Evolutionary conservation across 805 yeast genomes (phyloP).

Genomic region (Saccharomycopsis fibuligera): DNA sequence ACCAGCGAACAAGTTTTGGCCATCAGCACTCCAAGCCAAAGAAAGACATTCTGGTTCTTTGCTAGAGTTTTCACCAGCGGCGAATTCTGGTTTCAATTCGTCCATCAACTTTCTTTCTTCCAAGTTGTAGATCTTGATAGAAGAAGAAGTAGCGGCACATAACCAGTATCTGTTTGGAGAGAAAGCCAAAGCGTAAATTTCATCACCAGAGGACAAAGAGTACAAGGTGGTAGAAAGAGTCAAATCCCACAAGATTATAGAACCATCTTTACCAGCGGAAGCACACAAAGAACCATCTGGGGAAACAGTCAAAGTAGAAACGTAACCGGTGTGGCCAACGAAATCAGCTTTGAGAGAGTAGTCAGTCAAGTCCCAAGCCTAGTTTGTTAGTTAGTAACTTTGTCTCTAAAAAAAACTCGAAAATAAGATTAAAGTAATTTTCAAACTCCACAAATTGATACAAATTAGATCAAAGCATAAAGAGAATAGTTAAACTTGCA

Average conservation of each 20-base stretch:
- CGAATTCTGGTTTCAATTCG: slow-evolving; percentile 97
- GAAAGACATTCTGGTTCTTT: slow-evolving; percentile 98
- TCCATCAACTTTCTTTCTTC: slow-evolving; percentile 91
- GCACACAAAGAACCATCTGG: slow-evolving; percentile 99
- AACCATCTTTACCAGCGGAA: slow-evolving; percentile 99
- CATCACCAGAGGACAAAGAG: slow-evolving; percentile 93
- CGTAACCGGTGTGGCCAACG: slow-evolving; percentile 99
- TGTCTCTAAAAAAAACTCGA: too few relatives aligned
- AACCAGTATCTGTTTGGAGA: slow-evolving; percentile 99
- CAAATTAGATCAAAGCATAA: neutral
- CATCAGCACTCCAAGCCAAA: slow-evolving; percentile 99
- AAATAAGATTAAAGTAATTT: slow-evolving; percentile 5
- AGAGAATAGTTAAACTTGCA: slow-evolving; percentile 25
- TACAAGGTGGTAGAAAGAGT: slow-evolving; percentile 77
- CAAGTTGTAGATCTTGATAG: slow-evolving; percentile 97
- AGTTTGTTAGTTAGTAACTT: slow-evolving; percentile 24
- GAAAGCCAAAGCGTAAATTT: slow-evolving; percentile 97
- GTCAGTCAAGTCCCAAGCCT: slow-evolving; percentile 93
- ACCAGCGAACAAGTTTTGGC: slow-evolving; percentile 99
- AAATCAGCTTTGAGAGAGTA: slow-evolving; percentile 88
- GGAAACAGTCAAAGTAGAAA: slow-evolving; percentile 92
- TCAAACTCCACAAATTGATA: neutral
- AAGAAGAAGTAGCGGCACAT: slow-evolving; percentile 97
- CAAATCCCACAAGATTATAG: slow-evolving; percentile 97
- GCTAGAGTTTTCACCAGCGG: slow-evolving; percentile 73